Evolutionary conservation across 2,329 filamentous ascomycete species (phyloP).

Genomic region (Ceratocystis cubensis): DNA sequence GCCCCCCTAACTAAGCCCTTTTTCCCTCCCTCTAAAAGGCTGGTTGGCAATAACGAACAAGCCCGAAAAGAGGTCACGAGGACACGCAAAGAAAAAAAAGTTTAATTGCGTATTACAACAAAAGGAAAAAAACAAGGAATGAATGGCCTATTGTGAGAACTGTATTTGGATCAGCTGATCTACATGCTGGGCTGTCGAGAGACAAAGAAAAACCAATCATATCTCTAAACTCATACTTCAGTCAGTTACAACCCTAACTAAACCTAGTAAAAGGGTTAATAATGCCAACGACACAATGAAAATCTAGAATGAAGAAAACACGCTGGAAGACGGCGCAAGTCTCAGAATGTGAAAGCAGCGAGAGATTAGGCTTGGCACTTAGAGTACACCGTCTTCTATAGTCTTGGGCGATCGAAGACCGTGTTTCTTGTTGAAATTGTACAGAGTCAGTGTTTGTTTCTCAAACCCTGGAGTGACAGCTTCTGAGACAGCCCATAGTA

Average conservation of each 20-base stretch:
- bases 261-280: not conserved
- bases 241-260: not conserved
- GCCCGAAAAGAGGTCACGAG: conserved; percentile 4
- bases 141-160: conserved; percentile 1
- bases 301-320: no score
- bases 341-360: not conserved
- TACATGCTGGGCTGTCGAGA: not conserved
- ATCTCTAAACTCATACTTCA: not conserved
- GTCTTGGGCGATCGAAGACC: conserved; percentile 5
- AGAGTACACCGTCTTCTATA: not conserved
- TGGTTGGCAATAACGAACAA: not conserved
- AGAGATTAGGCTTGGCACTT: not conserved
- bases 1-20: not conserved
- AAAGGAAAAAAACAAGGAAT: not conserved
- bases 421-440: not conserved
- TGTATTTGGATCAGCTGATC: conserved; percentile 4
- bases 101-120: conserved; percentile 3
- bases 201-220: not conserved
- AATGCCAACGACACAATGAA: no score
- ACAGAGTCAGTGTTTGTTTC: not conserved
- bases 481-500: not conserved
- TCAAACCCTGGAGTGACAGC: not conserved
- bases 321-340: not conserved
- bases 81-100: not conserved
- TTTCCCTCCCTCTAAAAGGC: not conserved